Base-by-base conservation (phyloP, 1,284 basidiomycete species). In the Boletus subluridellus region DNA sequence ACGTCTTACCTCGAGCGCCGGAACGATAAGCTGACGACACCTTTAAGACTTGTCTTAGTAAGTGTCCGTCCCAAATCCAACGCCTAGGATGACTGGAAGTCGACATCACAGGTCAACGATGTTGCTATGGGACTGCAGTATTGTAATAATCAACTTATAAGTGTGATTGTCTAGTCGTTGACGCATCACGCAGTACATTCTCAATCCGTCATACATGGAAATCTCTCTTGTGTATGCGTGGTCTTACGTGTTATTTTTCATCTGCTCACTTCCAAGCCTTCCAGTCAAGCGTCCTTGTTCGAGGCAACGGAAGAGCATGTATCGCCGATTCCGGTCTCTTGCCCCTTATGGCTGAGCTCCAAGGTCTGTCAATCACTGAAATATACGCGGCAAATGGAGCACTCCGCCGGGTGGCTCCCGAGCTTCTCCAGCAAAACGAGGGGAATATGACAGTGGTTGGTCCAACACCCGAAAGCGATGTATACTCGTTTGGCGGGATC, bases 281-380 rank as follows among this genome's bases (percentile, higher is more conserved):
- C 9, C 14, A 56, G 55, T 54, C 51, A 9, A 74, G 69, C 45
- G 54, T 74, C n/a, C 64, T 74, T 26, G 68, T 74, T 41, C 47
- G 34, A 37, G 57, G 61, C 34, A 46, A 63, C 2, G 66, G 67
- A 3, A 59, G 55, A 24, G 69, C 72, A 1, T 65, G 62, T 41
- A 50, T 74, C 9, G 59, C 62, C 26, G 70, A 72, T 52, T 72
- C 72, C 35, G 70, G 71, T 4, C 57, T 74, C 1, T 70, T 69
- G 0, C 64, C 59, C 44, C 54, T 72, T n/a, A 52, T 66, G 15
- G 15, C 26, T 15, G 8, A 24, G 17, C 5, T n/a, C 7, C 6
- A 10, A 11, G 38, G 21, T 34, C 10, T 4, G 26, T 2, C 21
- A 4, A 24, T 53, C 24, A 6, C 21, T 26, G 8, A 17, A 7